A percentile compares a stretch with the other conserved stretches of the same genome.
Conservation (phyloP, 2,329 filamentous ascomycete species). For the Alternaria arborescens region DNA sequence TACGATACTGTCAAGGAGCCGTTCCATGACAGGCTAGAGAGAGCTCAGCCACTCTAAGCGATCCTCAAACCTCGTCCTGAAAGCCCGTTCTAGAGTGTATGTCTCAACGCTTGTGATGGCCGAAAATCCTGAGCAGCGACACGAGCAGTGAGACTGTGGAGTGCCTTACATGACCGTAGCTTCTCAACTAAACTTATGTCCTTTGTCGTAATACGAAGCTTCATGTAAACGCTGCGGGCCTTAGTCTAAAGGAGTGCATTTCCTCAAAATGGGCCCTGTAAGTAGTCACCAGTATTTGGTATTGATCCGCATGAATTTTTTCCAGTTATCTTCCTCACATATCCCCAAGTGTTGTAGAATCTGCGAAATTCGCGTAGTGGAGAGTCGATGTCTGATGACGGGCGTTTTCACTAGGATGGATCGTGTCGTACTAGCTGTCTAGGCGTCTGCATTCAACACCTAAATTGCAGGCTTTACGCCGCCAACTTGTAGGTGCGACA, state of each 20-base stretch:
- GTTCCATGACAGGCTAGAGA: slow-evolving; percentile 1
- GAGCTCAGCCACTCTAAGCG: neutral
- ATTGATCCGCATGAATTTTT: neutral
- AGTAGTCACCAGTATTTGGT: neutral
- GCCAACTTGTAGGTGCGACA: neutral
- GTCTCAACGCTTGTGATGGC: neutral
- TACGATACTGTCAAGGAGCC: neutral
- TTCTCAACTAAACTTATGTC: neutral
- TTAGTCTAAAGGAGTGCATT: neutral
- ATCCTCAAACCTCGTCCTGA: neutral
- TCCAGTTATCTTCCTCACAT: neutral
- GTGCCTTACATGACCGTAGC: neutral
- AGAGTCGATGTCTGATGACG: neutral
- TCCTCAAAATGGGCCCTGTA: neutral
- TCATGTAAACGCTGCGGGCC: neutral
- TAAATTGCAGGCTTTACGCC: neutral
- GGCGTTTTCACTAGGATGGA: neutral
- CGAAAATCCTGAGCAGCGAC: neutral
- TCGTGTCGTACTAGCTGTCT: neutral
- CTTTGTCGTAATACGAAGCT: neutral
- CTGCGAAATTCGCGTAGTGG: neutral
- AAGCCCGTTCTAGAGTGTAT: neutral
- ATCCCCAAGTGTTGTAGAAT: neutral
- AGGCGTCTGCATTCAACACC: neutral
- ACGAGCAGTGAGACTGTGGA: neutral